Percentiles rank a stretch among this genome's conserved stretches.
These are phyloP conservation scores for Halteria grandinella DNA, from an alignment of 73 alveolate genomes.

Conservation along the genomic window DNA sequence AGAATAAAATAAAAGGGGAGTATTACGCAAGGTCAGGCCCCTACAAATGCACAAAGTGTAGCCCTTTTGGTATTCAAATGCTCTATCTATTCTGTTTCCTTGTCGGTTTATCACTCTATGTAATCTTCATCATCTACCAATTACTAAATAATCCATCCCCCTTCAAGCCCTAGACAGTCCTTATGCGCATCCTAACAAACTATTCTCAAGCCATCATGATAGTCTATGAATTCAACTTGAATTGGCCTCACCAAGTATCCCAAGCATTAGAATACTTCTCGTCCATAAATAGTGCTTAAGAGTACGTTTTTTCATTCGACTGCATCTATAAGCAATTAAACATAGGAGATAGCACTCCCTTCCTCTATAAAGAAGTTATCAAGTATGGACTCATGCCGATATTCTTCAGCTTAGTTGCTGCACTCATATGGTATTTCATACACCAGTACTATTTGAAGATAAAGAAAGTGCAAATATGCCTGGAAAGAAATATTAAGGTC, in stretches of 20 bases:
- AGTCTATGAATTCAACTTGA: conserved; percentile 24
- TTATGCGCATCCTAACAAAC: conserved; percentile 28
- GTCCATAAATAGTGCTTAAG: conserved; percentile 4
- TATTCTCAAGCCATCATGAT: conserved; percentile 18
- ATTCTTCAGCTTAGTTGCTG: background rate
- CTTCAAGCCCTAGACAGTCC: conserved; percentile 29
- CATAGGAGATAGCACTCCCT: background rate
- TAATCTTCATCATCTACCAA: conserved; percentile 9
- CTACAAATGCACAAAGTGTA: conserved; percentile 1
- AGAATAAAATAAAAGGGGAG: conserved; percentile 16
- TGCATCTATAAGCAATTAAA: conserved; percentile 1
- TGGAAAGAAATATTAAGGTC: conserved; percentile 10
- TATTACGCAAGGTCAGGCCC: conserved; percentile 36
- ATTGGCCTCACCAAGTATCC: conserved; percentile 29
- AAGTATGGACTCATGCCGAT: conserved; percentile 17
- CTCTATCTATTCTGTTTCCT: conserved; percentile 4
- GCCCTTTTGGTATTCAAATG: background rate
- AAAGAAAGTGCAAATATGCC: background rate
- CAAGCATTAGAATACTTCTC: conserved; percentile 11
- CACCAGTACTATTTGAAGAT: background rate
- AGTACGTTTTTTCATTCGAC: conserved; percentile 11
- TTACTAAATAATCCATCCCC: background rate
- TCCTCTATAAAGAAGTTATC: background rate
- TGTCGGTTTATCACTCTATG: background rate
- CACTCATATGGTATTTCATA: background rate